phyloP scores from a whole-genome alignment of 371 early-diverging fungal species.

The Mortierella sp. region DNA sequence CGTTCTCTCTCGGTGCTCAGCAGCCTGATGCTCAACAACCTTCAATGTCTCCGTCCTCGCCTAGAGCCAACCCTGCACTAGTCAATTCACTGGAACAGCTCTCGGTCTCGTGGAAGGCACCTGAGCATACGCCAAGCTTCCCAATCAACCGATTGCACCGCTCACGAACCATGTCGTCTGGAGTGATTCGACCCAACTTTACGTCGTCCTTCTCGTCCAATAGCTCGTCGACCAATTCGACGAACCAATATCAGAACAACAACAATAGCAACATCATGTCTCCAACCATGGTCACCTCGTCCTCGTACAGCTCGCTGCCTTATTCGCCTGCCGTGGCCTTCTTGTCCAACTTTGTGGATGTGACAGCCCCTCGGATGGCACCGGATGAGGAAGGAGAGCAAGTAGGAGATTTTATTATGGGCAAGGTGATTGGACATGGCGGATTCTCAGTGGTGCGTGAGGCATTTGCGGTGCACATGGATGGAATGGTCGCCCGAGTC shows the following conservation, averaged over 20 bases:
- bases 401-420: constrained; percentile 73
- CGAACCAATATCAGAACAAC: constrained; percentile 12
- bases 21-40: too few species aligned
- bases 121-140: constrained; percentile 47
- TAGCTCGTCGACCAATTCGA: constrained; percentile 4
- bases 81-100: constrained; percentile 50
- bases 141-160: constrained; percentile 50
- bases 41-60: constrained; percentile 42
- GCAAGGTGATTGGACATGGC: constrained; percentile 74
- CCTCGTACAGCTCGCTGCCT: constrained; percentile 60
- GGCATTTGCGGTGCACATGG: constrained; percentile 54
- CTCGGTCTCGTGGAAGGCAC: constrained; percentile 51
- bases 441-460: constrained; percentile 78
- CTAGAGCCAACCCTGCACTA: constrained; percentile 41
- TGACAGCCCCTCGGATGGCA: constrained; percentile 71
- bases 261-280: constrained; percentile 23
- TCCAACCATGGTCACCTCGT: constrained; percentile 51
- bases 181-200: constrained; percentile 25
- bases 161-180: constrained; percentile 45
- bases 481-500: constrained; percentile 48
- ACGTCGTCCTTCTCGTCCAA: constrained; percentile 35
- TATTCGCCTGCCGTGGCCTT: constrained; percentile 73
- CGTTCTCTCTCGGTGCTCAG: constrained; percentile 7
- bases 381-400: constrained; percentile 66
- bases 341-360: constrained; percentile 62